phyloP scores from a whole-genome alignment of 2,329 filamentous ascomycete genomes.

The Venturia pyrina region DNA sequence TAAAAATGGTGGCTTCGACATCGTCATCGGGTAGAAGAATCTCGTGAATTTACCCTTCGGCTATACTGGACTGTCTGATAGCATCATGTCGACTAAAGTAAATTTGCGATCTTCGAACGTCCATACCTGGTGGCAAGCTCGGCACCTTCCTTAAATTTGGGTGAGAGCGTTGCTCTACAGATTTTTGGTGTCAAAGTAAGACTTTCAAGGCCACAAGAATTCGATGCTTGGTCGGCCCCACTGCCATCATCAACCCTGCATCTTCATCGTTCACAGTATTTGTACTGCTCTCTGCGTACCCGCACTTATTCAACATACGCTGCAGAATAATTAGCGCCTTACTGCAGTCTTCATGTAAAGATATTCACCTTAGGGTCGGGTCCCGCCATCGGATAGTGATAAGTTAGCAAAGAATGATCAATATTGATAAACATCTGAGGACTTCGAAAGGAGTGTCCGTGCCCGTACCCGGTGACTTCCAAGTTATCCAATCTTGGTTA shows the following conservation, averaged over 20 bases:
- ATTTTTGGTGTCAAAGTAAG: neutral
- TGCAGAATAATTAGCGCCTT: neutral
- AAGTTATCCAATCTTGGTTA: too few relatives aligned
- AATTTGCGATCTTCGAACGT: too few relatives aligned
- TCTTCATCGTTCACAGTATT: neutral
- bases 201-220: neutral
- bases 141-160: neutral
- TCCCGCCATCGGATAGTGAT: too few relatives aligned
- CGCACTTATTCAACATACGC: neutral
- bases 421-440: too few relatives aligned
- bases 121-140: neutral
- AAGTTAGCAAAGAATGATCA: too few relatives aligned
- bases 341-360: too few relatives aligned
- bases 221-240: neutral
- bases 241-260: neutral
- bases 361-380: too few relatives aligned
- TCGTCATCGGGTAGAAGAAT: neutral
- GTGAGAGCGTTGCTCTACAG: neutral
- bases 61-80: too few relatives aligned
- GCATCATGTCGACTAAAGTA: too few relatives aligned
- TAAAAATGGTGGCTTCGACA: neutral
- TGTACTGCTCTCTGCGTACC: neutral
- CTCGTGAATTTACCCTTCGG: neutral
- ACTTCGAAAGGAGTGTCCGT: too few relatives aligned
- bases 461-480: too few relatives aligned